Evolutionary conservation across 345 rosid species (phyloP), one percentile per base, ranked within the genome.

Genomic region (Psidium friedrichsthalianum): DNA sequence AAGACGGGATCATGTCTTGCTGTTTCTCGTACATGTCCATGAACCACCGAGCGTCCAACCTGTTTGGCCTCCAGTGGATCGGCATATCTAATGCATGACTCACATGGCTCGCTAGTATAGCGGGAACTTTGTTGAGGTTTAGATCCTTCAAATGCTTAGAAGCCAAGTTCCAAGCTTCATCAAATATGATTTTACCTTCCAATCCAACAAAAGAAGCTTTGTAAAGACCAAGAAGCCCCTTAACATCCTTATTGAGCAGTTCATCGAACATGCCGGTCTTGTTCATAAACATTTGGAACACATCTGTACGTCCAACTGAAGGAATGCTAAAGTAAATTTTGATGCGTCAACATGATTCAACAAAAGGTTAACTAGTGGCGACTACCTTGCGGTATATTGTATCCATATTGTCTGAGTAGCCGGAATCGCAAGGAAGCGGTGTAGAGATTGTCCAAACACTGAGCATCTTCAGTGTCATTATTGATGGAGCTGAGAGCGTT

Each of bases 201-300:
- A 82, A 49, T 20, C 78, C 85, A 49, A 83, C 57, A 58, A 49
- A 84, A 16, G 89, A 87, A 52, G 89, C 90, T 85, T 89, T 88
- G 82, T 89, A 85, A 47, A 87, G 58, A 54, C 89, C 82, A n/a
- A 87, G 16, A 42, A 89, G 74, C 22, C 85, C 90, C 44, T 87
- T 57, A 6, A 86, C 82, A 81, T 85, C 87, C 22, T 82, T 56
- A n/a, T 20, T 44, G 3, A 84, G 32, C 20, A 51, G 2, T 87
- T 82, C 27, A 47, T 84, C 40, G 58, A 89, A 84, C 7, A 57
- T 69, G 0, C 87, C 86, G 4, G 74, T 59, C 20, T 87, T 36
- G 20, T 52, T 84, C 82, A 58, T 85, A 76, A 89, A 89, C 29
- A 27, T 82, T 16, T 32, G 24, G 32, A 87, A 89, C 57, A 83